phyloP scores from a whole-genome alignment of 2,329 filamentous ascomycete genomes.

The Aspergillus glaucus region DNA sequence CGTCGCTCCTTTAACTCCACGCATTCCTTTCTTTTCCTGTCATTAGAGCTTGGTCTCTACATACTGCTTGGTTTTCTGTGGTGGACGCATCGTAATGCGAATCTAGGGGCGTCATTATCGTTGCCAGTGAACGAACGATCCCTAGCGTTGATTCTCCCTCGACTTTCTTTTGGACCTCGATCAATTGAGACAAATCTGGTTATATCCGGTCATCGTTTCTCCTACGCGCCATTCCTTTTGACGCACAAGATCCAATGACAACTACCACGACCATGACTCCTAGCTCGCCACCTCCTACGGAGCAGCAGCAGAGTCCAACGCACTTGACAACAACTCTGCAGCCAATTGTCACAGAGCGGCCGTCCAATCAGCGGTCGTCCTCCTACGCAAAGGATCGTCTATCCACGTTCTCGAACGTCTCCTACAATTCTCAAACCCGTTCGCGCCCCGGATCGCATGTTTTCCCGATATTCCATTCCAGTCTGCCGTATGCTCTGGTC shows the following conservation, averaged over 20 bases:
- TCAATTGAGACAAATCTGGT: not conserved
- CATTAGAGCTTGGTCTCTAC: not conserved
- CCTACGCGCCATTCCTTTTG: not conserved
- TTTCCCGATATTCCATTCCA: constrained; percentile 79
- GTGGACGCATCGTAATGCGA: constrained; percentile 30
- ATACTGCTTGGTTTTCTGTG: constrained; percentile 5
- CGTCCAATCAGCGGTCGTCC: constrained; percentile 61
- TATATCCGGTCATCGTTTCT: not conserved
- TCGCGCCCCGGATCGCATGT: constrained; percentile 76
- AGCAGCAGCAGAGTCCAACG: constrained; percentile 19
- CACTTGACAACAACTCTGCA: constrained; percentile 31
- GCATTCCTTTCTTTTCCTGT: constrained; percentile 7
- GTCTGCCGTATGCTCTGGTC: constrained; percentile 78
- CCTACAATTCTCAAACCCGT: constrained; percentile 49
- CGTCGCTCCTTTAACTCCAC: constrained; percentile 9
- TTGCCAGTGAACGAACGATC: constrained; percentile 16
- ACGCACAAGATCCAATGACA: constrained; percentile 18
- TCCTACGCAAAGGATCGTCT: constrained; percentile 74
- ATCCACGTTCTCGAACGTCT: constrained; percentile 74
- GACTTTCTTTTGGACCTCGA: not conserved
- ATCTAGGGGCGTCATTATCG: constrained; percentile 22
- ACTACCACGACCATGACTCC: constrained; percentile 33
- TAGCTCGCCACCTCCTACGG: constrained; percentile 20
- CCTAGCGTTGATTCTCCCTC: not conserved
- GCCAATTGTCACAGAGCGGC: constrained; percentile 51